Conservation (phyloP, 495 filamentous ascomycete genomes). For the Xylaria flabelliformis region DNA sequence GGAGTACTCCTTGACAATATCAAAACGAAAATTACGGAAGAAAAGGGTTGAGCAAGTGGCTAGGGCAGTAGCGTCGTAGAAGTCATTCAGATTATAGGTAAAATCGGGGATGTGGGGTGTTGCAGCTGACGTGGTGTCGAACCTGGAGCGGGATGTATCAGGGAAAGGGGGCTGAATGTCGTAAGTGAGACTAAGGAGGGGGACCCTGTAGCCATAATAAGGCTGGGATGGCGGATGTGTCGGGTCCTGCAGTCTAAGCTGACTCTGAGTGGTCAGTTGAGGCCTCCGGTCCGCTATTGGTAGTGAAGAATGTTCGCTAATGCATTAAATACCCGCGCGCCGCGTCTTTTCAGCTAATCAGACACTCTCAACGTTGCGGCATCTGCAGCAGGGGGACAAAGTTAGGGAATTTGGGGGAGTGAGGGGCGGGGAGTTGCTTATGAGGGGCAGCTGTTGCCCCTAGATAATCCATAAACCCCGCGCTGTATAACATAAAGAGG, state of each 20-base stretch:
- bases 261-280: neutral
- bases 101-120: constrained; percentile 2
- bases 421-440: neutral
- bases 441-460: neutral
- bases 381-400: neutral
- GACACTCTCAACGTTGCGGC: neutral
- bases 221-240: constrained; percentile 14
- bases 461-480: neutral
- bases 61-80: neutral
- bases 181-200: neutral
- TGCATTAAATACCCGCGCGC: constrained; percentile 21
- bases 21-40: neutral
- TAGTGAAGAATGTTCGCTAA: constrained; percentile 9
- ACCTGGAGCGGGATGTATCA: neutral
- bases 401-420: neutral
- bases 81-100: constrained; percentile 4
- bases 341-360: neutral
- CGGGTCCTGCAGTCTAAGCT: neutral
- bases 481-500: neutral
- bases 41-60: neutral
- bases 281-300: constrained; percentile 10
- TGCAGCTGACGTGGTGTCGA: constrained; percentile 11
- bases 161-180: neutral
- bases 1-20: neutral
- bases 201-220: neutral